Conservation (phyloP, 1,284 basidiomycete genomes). For the Chiua sp. region DNA sequence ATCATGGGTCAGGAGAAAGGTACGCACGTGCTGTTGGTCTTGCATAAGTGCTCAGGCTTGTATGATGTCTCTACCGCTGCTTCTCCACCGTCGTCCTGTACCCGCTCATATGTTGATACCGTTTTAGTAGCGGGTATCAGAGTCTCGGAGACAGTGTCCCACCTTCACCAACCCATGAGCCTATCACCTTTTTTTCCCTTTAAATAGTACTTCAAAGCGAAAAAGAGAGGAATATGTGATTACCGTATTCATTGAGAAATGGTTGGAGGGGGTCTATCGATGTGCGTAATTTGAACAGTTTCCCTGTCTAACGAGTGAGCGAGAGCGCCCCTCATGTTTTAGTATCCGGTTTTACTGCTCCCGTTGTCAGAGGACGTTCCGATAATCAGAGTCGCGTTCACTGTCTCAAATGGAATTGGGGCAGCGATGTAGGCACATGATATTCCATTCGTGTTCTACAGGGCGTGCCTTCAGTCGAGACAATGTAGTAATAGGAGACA, state of each 20-base stretch:
- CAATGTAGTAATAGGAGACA: too few species aligned
- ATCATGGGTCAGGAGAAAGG: conserved; percentile 56
- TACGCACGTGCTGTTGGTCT: conserved; percentile 21
- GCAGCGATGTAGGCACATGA: conserved; percentile 93
- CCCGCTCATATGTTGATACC: conserved; percentile 75
- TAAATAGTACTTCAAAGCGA: conserved; percentile 77
- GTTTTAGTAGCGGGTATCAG: conserved; percentile 69
- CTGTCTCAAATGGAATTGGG: conserved; percentile 84
- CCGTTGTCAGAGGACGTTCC: conserved; percentile 81
- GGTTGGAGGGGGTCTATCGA: conserved; percentile 87
- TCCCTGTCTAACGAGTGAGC: too few species aligned
- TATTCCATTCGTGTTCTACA: conserved; percentile 34
- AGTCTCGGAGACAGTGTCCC: conserved; percentile 69
- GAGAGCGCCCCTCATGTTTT: too few species aligned
- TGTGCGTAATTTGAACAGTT: conserved; percentile 48
- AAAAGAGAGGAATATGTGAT: conserved; percentile 80
- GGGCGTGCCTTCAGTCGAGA: too few species aligned
- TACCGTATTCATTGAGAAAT: conserved; percentile 82
- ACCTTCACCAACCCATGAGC: conserved; percentile 71
- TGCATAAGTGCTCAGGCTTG: neutral
- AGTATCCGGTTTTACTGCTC: conserved; percentile 86
- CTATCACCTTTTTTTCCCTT: neutral
- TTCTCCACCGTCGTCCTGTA: conserved; percentile 73
- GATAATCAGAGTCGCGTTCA: conserved; percentile 79
- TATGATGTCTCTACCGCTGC: conserved; percentile 51